Evolutionary conservation across 2,329 filamentous ascomycete species (phyloP).

Genomic region (Exophiala sp.): DNA sequence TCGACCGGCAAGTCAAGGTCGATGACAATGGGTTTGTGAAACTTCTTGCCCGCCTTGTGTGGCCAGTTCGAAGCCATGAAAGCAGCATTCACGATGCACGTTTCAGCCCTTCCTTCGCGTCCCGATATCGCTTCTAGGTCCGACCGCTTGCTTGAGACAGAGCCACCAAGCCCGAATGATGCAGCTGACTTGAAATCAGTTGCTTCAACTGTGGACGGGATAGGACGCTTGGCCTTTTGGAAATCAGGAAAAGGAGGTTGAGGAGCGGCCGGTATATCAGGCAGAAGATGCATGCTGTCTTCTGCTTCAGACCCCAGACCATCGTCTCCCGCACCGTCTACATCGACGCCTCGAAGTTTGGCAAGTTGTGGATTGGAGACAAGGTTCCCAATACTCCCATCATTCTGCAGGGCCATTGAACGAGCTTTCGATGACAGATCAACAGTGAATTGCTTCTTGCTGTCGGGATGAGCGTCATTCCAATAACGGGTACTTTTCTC

Average conservation of each 20-base stretch:
- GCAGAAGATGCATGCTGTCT: slow-evolving; percentile 32
- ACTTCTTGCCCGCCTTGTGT: slow-evolving; percentile 54
- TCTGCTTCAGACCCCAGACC: slow-evolving; percentile 25
- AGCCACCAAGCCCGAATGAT: slow-evolving; percentile 13
- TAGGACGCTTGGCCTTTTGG: slow-evolving; percentile 15
- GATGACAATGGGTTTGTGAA: slow-evolving; percentile 78
- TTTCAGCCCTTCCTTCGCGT: slow-evolving; percentile 52
- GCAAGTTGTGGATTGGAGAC: neutral
- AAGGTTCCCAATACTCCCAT: slow-evolving; percentile 10
- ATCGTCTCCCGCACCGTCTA: slow-evolving; percentile 12
- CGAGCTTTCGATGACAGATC: slow-evolving; percentile 39
- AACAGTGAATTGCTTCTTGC: slow-evolving; percentile 50
- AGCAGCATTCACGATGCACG: slow-evolving; percentile 73
- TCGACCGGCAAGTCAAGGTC: slow-evolving; percentile 62
- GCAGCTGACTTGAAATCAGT: slow-evolving; percentile 1
- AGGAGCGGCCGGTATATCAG: neutral
- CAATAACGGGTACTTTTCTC: slow-evolving; percentile 36
- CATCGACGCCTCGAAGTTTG: slow-evolving; percentile 21
- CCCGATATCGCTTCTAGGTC: slow-evolving; percentile 21
- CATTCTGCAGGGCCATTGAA: slow-evolving; percentile 12
- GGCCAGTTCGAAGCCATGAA: slow-evolving; percentile 64
- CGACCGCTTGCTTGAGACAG: slow-evolving; percentile 19
- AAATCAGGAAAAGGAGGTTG: slow-evolving; percentile 16
- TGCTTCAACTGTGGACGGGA: neutral
- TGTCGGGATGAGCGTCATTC: slow-evolving; percentile 44